phyloP scores from a whole-genome alignment of 257 asterid genomes.

The Euphrasia confusa region DNA sequence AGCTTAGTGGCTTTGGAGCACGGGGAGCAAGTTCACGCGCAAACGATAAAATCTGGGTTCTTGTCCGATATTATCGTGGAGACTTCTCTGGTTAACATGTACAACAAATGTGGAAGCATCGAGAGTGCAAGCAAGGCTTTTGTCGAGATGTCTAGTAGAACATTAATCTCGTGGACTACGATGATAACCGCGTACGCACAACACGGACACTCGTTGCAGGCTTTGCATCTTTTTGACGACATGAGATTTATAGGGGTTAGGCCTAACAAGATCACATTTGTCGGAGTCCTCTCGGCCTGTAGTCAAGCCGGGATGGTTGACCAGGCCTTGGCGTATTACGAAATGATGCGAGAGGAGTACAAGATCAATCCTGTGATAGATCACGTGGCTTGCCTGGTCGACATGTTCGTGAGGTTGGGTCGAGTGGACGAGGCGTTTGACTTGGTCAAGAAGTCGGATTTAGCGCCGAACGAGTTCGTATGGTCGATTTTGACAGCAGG shows the following conservation, averaged over 20 bases:
- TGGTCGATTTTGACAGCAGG: slow-evolving; percentile 89
- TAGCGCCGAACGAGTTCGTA: slow-evolving; percentile 61
- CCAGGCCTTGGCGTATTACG: slow-evolving; percentile 54
- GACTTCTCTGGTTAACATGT: slow-evolving; percentile 87
- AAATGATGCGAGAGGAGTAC: slow-evolving; percentile 67
- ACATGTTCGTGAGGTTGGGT: slow-evolving; percentile 77
- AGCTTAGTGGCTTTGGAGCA: slow-evolving; percentile 71
- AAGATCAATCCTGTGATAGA: slow-evolving; percentile 69
- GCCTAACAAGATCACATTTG: slow-evolving; percentile 84
- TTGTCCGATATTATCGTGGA: slow-evolving; percentile 75
- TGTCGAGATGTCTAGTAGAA: slow-evolving; percentile 69
- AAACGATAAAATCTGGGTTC: slow-evolving; percentile 59
- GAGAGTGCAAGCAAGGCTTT: slow-evolving; percentile 68
- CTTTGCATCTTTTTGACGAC: slow-evolving; percentile 72
- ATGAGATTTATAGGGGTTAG: slow-evolving; percentile 75
- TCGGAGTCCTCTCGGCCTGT: slow-evolving; percentile 82
- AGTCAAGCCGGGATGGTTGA: slow-evolving; percentile 86
- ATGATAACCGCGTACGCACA: slow-evolving; percentile 73
- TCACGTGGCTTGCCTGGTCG: slow-evolving; percentile 71
- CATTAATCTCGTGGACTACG: slow-evolving; percentile 88
- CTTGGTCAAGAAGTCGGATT: slow-evolving; percentile 43
- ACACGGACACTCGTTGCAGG: slow-evolving; percentile 60
- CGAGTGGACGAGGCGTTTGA: slow-evolving; percentile 73
- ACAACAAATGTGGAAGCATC: slow-evolving; percentile 84
- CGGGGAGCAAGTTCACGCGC: slow-evolving; percentile 93